Evolutionary conservation across 2,329 filamentous ascomycete species (phyloP).

Genomic region (Neodidymelliopsis sp.): DNA sequence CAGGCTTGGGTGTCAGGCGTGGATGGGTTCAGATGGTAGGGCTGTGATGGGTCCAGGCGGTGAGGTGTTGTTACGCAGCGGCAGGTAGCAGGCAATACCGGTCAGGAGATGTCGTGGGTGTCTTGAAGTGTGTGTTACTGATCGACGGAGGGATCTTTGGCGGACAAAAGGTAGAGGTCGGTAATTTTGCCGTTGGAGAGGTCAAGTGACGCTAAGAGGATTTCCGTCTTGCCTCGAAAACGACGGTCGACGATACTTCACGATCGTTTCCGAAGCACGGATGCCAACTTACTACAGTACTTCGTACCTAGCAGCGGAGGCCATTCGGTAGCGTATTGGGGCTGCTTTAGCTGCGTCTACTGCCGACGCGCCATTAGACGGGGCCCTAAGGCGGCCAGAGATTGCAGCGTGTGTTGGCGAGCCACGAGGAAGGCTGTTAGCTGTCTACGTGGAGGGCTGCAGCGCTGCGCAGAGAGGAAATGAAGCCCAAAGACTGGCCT

Average conservation of each 20-base stretch:
- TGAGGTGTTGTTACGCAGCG: constrained; percentile 16
- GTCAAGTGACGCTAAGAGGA: constrained; percentile 41
- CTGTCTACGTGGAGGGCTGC: constrained; percentile 30
- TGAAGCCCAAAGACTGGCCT: constrained; percentile 40
- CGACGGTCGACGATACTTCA: constrained; percentile 29
- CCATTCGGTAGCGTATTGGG: constrained; percentile 31
- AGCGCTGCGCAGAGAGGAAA: constrained; percentile 25
- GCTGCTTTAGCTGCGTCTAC: constrained; percentile 26
- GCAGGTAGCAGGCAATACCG: constrained; percentile 15
- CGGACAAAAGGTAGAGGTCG: constrained; percentile 8
- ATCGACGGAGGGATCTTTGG: constrained; percentile 17
- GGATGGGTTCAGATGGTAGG: constrained; percentile 11
- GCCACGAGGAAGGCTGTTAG: constrained; percentile 25
- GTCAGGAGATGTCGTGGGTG: constrained; percentile 15
- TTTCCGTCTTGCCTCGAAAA: constrained; percentile 30
- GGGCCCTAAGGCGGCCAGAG: constrained; percentile 22
- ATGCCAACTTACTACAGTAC: constrained; percentile 22
- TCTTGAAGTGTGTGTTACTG: constrained; percentile 12
- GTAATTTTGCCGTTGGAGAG: constrained; percentile 22
- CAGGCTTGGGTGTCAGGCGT: constrained; percentile 1
- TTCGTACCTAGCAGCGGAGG: constrained; percentile 27
- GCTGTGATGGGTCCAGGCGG: constrained; percentile 7
- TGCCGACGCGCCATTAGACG: constrained; percentile 22
- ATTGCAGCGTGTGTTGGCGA: constrained; percentile 27
- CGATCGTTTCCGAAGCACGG: constrained; percentile 34